Evolutionary conservation across 257 asterid genomes (phyloP).

Genomic region (Thymus quinquecostatus): DNA sequence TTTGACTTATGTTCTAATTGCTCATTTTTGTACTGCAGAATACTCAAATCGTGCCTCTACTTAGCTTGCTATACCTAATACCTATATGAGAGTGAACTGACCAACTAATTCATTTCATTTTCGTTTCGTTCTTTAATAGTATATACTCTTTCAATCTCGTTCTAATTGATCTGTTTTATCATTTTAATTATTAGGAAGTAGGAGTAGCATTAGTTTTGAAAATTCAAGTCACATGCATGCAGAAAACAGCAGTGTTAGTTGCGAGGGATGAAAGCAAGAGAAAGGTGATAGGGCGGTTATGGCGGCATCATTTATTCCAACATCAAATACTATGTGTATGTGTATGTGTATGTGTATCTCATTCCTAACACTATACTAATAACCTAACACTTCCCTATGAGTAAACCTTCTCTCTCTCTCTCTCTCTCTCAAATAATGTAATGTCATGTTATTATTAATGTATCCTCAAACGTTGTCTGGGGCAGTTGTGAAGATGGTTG

Average conservation of each 20-base stretch:
- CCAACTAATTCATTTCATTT: too few species aligned
- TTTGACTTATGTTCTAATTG: background rate
- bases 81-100: too few species aligned
- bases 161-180: too few species aligned
- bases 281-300: slow-evolving; percentile 26
- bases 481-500: slow-evolving; percentile 31
- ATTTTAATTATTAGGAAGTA: too few species aligned
- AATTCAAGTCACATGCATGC: background rate
- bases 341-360: background rate
- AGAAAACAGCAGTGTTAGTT: background rate
- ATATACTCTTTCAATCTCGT: too few species aligned
- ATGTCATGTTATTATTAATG: background rate
- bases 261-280: slow-evolving; percentile 13
- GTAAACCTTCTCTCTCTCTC: too few species aligned
- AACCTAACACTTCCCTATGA: background rate
- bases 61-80: too few species aligned
- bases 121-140: too few species aligned
- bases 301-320: slow-evolving; percentile 41
- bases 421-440: background rate
- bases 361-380: background rate
- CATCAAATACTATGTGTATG: background rate
- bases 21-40: background rate
- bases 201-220: too few species aligned
- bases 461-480: background rate
- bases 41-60: too few species aligned